Percentiles rank a stretch among this genome's conserved stretches.
These are phyloP conservation scores for Babesia bigemina DNA, from an alignment of 169 alveolate genomes.

Conservation along the genomic window DNA sequence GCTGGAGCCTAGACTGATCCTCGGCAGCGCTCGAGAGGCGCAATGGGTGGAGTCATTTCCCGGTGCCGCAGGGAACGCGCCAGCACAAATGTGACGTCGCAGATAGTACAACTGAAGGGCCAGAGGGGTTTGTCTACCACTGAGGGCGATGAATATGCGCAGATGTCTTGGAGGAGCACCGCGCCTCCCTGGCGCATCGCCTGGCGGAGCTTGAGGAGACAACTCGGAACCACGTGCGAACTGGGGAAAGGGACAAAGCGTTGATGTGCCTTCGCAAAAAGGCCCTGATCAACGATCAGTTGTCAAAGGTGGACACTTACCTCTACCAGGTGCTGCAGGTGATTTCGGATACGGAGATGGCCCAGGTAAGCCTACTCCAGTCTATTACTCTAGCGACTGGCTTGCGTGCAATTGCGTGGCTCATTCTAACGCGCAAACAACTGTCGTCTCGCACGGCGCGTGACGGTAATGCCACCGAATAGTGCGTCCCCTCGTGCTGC, in stretches of 20 bases:
- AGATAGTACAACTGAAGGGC: conserved; percentile 44
- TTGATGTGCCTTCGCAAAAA: conserved; percentile 38
- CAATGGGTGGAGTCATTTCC: conserved; percentile 20
- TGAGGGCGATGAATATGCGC: not conserved
- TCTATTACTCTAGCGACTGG: not conserved
- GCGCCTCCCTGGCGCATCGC: conserved; percentile 21
- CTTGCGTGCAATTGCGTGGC: too few relatives aligned
- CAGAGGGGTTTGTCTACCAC: conserved; percentile 34
- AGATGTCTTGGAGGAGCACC: conserved; percentile 49
- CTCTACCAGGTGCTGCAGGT: conserved; percentile 31
- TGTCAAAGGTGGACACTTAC: conserved; percentile 28
- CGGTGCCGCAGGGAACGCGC: not conserved
- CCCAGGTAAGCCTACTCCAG: conserved; percentile 23
- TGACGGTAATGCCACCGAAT: too few relatives aligned
- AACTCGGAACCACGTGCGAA: not conserved
- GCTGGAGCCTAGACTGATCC: too few relatives aligned
- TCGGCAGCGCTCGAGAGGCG: too few relatives aligned
- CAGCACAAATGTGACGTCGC: not conserved
- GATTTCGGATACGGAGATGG: conserved; percentile 63
- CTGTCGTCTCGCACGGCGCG: too few relatives aligned
- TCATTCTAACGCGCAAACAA: too few relatives aligned
- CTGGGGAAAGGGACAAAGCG: conserved; percentile 28
- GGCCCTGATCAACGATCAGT: conserved; percentile 43
- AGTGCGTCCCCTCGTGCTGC: too few relatives aligned
- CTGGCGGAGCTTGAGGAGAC: conserved; percentile 14